Evolutionary conservation across 2,329 filamentous ascomycete species (phyloP).

Genomic region (Diaporthe amygdali): DNA sequence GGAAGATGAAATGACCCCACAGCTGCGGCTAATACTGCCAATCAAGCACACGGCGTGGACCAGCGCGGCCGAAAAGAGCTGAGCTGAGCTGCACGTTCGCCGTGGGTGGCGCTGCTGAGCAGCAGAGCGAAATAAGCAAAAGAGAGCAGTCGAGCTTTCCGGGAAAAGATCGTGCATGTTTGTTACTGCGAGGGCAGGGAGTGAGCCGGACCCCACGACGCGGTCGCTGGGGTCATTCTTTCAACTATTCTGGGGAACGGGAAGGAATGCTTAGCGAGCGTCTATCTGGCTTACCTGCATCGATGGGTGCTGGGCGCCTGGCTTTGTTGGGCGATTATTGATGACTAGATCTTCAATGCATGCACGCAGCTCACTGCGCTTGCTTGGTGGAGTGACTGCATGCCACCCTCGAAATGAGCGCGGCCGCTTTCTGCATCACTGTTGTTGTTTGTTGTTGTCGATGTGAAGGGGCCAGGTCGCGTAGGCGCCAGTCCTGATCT

Average conservation of each 20-base stretch:
- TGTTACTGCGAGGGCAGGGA: neutral
- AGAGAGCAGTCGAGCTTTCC: neutral
- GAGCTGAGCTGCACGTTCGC: constrained; percentile 2
- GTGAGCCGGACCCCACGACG: constrained; percentile 7
- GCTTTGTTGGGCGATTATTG: neutral
- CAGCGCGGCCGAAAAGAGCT: neutral
- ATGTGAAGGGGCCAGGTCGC: neutral
- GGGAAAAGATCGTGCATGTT: neutral
- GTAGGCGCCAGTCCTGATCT: neutral
- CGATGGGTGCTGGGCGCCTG: neutral
- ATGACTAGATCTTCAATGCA: neutral
- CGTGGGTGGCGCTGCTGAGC: constrained; percentile 4
- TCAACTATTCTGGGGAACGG: constrained; percentile 13
- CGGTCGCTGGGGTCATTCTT: neutral
- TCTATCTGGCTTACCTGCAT: neutral
- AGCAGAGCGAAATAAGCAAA: neutral
- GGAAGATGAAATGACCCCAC: neutral
- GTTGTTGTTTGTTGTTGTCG: neutral
- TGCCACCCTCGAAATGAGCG: neutral
- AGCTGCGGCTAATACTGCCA: constrained; percentile 9
- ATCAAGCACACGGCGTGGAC: neutral
- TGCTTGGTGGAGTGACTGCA: neutral
- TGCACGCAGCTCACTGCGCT: neutral
- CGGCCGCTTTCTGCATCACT: neutral
- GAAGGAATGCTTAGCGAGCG: neutral